Percentiles rank a stretch among this genome's conserved stretches.
phyloP scores from a whole-genome alignment of 83 land plant genomes.

The Larix sibirica region DNA sequence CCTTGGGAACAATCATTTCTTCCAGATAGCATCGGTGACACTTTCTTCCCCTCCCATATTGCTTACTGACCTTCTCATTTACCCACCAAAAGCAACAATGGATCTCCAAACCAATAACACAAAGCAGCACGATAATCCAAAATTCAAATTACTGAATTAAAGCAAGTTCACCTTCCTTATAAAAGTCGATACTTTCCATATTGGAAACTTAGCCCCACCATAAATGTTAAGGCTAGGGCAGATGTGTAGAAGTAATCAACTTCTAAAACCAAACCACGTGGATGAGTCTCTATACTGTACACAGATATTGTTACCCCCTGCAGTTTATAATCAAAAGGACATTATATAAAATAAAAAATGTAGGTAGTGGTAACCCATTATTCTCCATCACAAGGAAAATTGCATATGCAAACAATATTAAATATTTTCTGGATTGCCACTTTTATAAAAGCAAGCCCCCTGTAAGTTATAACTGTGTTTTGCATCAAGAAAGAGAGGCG shows the following conservation, averaged over 20 bases:
- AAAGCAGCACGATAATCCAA: neutral
- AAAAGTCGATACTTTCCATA: neutral
- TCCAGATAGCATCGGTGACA: neutral
- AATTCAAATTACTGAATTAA: neutral
- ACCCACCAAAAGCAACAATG: neutral
- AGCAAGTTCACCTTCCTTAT: neutral
- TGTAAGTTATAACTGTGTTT: neutral
- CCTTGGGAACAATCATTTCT: neutral
- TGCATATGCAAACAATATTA: neutral
- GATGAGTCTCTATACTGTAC: too few relatives aligned
- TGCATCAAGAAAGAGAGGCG: neutral
- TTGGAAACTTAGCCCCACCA: neutral
- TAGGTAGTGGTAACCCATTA: neutral
- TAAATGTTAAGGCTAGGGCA: neutral
- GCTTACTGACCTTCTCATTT: neutral
- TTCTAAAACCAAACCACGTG: neutral
- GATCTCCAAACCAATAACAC: too few relatives aligned
- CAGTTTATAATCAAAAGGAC: neutral
- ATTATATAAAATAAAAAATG: neutral
- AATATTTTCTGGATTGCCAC: neutral
- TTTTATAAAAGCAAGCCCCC: neutral
- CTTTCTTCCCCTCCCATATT: neutral
- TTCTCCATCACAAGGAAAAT: neutral
- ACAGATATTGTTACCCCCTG: neutral
- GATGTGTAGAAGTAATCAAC: neutral